These are phyloP conservation scores for Beauveria australis DNA, from an alignment of 2,329 filamentous ascomycete genomes.

Conservation along the genomic window DNA sequence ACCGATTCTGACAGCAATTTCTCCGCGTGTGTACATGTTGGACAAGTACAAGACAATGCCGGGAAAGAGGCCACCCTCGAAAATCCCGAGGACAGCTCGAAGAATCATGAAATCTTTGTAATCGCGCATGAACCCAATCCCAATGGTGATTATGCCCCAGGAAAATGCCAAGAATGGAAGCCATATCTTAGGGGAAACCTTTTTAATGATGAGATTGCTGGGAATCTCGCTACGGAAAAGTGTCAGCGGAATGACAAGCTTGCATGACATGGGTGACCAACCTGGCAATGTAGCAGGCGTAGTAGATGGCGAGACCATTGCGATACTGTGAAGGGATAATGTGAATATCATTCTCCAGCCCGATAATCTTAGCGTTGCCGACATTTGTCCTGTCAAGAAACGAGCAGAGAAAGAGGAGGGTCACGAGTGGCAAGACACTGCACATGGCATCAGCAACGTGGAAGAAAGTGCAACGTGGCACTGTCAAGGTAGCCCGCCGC, in stretches of 20 bases:
- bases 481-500: background rate
- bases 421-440: slow-evolving; percentile 55
- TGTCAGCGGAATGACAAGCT: background rate
- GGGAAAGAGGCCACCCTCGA: slow-evolving; percentile 57
- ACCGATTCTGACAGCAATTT: slow-evolving; percentile 55
- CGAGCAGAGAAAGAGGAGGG: slow-evolving; percentile 57
- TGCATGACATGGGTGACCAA: background rate
- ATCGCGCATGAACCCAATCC: slow-evolving; percentile 43
- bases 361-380: slow-evolving; percentile 60
- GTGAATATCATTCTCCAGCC: slow-evolving; percentile 48
- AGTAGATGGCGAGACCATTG: slow-evolving; percentile 56
- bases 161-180: slow-evolving; percentile 45
- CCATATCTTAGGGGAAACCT: slow-evolving; percentile 51
- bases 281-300: slow-evolving; percentile 55
- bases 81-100: slow-evolving; percentile 52
- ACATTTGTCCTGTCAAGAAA: slow-evolving; percentile 64
- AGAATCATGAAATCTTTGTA: slow-evolving; percentile 53
- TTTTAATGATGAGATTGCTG: slow-evolving; percentile 56
- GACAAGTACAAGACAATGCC: slow-evolving; percentile 63
- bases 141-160: slow-evolving; percentile 53
- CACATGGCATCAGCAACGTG: background rate
- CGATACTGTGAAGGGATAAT: slow-evolving; percentile 57
- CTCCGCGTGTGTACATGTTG: slow-evolving; percentile 49
- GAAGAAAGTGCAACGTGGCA: background rate
- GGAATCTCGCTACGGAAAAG: slow-evolving; percentile 45